Conservation (phyloP, 495 filamentous ascomycete genomes). For the Acidiella bohemica region DNA sequence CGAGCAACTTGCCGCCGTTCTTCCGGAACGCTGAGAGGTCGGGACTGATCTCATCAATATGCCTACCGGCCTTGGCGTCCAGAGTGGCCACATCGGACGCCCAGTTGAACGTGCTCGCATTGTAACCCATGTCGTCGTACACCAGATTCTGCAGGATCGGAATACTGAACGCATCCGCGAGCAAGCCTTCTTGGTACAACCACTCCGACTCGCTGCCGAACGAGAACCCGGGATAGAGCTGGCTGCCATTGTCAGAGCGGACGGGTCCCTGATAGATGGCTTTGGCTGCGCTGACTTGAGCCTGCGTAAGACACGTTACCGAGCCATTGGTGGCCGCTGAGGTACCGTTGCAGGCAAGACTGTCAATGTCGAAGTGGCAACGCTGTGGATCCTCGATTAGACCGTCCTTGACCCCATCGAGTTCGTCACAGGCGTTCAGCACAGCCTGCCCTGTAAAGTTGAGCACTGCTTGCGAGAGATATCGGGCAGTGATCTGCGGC, state of each 20-base stretch:
- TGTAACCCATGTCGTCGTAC: constrained; percentile 48
- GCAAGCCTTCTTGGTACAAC: constrained; percentile 23
- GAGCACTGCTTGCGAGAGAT: constrained; percentile 25
- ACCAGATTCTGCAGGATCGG: constrained; percentile 55
- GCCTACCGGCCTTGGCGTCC: constrained; percentile 22
- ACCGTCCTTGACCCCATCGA: constrained; percentile 31
- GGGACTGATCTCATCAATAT: constrained; percentile 30
- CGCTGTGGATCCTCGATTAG: constrained; percentile 31
- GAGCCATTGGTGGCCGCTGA: background rate
- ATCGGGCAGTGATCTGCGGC: constrained; percentile 2
- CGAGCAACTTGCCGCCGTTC: constrained; percentile 30
- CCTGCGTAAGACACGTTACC: constrained; percentile 21
- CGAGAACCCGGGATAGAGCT: constrained; percentile 32
- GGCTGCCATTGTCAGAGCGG: constrained; percentile 13
- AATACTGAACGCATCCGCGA: constrained; percentile 26
- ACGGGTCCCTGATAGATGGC: constrained; percentile 25
- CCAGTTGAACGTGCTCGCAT: constrained; percentile 36
- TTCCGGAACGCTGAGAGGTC: constrained; percentile 26
- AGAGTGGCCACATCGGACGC: constrained; percentile 28
- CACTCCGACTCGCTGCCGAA: constrained; percentile 25
- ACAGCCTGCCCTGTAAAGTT: constrained; percentile 27
- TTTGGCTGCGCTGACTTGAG: constrained; percentile 22
- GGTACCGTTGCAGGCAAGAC: constrained; percentile 22
- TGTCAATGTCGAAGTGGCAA: constrained; percentile 29
- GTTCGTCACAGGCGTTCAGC: constrained; percentile 27